Conservation (phyloP, 2,329 filamentous ascomycete genomes). For the Hymenoscyphus salicellus region DNA sequence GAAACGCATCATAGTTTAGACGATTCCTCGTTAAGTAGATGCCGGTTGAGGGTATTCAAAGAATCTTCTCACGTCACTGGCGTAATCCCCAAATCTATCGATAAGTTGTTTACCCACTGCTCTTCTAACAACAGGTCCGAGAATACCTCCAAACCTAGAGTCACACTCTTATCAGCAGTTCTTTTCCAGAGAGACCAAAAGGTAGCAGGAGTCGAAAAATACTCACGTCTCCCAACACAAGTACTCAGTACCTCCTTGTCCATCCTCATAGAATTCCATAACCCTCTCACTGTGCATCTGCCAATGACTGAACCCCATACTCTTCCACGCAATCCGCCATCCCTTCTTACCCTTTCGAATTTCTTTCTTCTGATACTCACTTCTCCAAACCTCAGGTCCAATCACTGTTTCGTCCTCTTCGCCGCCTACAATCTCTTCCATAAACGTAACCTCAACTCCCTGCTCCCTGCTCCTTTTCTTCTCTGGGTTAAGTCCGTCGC, state of each 20-base stretch:
- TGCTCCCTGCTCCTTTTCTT: conserved; percentile 18
- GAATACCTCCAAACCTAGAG: conserved; percentile 38
- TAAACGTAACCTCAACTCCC: conserved; percentile 16
- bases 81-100: conserved; percentile 41
- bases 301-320: conserved; percentile 34
- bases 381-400: not conserved
- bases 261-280: conserved; percentile 45
- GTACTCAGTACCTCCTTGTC: conserved; percentile 40
- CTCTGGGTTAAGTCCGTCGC: conserved; percentile 20
- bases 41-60: conserved; percentile 14
- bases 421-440: conserved; percentile 13
- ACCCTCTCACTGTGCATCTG: conserved; percentile 42
- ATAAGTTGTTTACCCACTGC: conserved; percentile 37
- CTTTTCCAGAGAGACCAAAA: too few species aligned
- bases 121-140: conserved; percentile 38
- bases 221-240: conserved; percentile 43
- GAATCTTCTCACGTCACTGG: conserved; percentile 40
- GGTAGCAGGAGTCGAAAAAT: not conserved
- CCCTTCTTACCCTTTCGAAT: conserved; percentile 31
- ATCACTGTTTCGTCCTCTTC: not conserved
- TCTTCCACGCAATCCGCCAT: conserved; percentile 42
- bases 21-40: not conserved
- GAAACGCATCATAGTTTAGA: not conserved
- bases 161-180: not conserved
- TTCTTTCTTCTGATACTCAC: not conserved